Percentiles rank a stretch among this genome's conserved stretches.
Evolutionary conservation across 305 asterid species (phyloP).

Genomic region (Fraxinus floribunda): DNA sequence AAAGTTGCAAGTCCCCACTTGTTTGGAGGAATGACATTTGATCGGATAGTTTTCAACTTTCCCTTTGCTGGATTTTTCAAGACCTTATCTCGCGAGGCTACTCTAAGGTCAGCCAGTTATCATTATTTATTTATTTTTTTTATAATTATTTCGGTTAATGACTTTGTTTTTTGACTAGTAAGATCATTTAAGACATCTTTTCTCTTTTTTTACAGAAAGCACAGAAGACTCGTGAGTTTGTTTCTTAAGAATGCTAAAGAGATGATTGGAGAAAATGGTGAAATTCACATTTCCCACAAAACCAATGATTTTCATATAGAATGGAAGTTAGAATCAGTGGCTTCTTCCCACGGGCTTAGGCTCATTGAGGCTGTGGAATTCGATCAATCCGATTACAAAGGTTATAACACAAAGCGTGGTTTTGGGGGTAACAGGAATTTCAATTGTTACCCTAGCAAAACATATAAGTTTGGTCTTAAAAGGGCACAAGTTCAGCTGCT

Average conservation of each 20-base stretch:
- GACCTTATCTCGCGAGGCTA: background rate
- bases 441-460: conserved; percentile 34
- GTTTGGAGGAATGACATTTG: conserved; percentile 17
- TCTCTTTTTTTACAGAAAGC: conserved; percentile 25
- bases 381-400: conserved; percentile 20
- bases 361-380: conserved; percentile 29
- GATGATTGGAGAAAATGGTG: conserved; percentile 32
- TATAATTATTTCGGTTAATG: background rate
- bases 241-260: conserved; percentile 35
- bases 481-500: background rate
- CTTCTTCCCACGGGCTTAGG: conserved; percentile 27
- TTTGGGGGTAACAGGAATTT: conserved; percentile 38
- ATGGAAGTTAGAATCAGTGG: conserved; percentile 26
- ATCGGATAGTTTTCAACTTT: conserved; percentile 37
- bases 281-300: conserved; percentile 47
- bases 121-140: conserved; percentile 3
- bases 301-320: conserved; percentile 23
- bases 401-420: conserved; percentile 39
- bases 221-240: conserved; percentile 32
- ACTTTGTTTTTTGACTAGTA: background rate
- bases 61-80: conserved; percentile 36
- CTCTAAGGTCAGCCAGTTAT: conserved; percentile 15
- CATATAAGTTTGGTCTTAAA: conserved; percentile 33
- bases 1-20: conserved; percentile 8
- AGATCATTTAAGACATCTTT: too few relatives aligned